These are phyloP conservation scores for Citeromyces matritensis DNA, from an alignment of 805 yeast genomes.

Conservation along the genomic window DNA sequence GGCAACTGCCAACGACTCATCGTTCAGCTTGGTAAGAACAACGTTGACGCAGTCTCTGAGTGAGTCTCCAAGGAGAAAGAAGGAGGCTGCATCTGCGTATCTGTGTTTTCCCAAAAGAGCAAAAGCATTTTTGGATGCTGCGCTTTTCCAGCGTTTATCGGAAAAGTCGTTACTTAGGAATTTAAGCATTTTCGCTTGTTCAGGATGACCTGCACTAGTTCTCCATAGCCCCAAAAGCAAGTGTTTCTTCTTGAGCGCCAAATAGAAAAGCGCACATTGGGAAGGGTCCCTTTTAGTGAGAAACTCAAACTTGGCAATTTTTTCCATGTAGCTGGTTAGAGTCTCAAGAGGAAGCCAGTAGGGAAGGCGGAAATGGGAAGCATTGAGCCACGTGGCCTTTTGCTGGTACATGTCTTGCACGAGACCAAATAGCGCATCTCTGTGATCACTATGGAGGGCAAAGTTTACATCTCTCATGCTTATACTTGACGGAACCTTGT, in stretches of 20 bases:
- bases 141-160: conserved; percentile 67
- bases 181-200: conserved; percentile 67
- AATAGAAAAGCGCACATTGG: conserved; percentile 53
- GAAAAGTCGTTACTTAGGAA: conserved; percentile 67
- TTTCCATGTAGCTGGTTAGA: conserved; percentile 41
- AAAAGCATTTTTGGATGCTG: conserved; percentile 87
- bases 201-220: conserved; percentile 59
- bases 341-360: conserved; percentile 50
- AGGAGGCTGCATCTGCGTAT: conserved; percentile 74
- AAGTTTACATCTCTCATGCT: conserved; percentile 74
- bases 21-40: conserved; percentile 48
- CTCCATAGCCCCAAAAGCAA: conserved; percentile 75
- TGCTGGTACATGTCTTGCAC: conserved; percentile 25
- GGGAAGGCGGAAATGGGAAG: conserved; percentile 45
- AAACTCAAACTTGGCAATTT: conserved; percentile 61
- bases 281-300: conserved; percentile 49
- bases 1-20: conserved; percentile 62
- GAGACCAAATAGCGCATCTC: conserved; percentile 43
- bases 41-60: conserved; percentile 69
- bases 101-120: conserved; percentile 83
- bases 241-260: conserved; percentile 68
- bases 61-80: conserved; percentile 68
- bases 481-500: conserved; percentile 16
- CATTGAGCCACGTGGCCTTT: conserved; percentile 44
- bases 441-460: conserved; percentile 77